Base-by-base conservation (phyloP, 371 early-diverging fungal species). In the Thermomucor indicae-seudaticae region DNA sequence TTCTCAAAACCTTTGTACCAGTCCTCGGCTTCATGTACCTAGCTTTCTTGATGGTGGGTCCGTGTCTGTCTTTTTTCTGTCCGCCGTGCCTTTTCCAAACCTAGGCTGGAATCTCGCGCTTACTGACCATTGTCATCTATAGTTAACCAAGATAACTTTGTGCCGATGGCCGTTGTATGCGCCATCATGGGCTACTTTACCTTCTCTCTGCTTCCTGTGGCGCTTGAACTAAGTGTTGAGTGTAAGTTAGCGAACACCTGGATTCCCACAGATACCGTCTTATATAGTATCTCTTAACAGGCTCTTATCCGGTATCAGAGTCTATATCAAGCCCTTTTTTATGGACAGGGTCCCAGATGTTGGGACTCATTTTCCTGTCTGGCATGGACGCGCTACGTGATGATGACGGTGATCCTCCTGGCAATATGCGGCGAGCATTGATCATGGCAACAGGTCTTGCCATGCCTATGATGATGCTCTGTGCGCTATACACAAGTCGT, bases 21-120 rank as follows among this genome's bases (percentile, higher is more conserved):
- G 43, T 81, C 12, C 57, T 73, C 5, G 79, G 78, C 1, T 46
- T 68, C 17, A 48, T 78, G 45, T 79, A 74, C 50, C 58, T 82
- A 30, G 60, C 74, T 8, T 80, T 55, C 58, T 67, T 49, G 32
- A 30, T 32, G 25, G 12, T 34, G 22, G 25, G 25, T 29, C 25
- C 17, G 28, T 41, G 31, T 22, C 17, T 27, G 30, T 39, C 12
- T 38, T 29, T 16, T 30, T 17, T 8, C 34, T n/a, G 30, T 27
- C 25, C 38, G 41, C 30, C 39, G 2, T 50, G 27, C 30, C 41
- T 25, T 20, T 28, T 23, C 1, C 50, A 27, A 6, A 51, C 28
- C 29, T 44, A 19, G 17, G 38, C 44, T 46, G 20, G 19, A 12
- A 28, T 37, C 39, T 29, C 17, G 22, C 6, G 24, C 10, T 14